Base-by-base conservation (phyloP, 345 rosid genomes). In the Litchi chinensis region DNA sequence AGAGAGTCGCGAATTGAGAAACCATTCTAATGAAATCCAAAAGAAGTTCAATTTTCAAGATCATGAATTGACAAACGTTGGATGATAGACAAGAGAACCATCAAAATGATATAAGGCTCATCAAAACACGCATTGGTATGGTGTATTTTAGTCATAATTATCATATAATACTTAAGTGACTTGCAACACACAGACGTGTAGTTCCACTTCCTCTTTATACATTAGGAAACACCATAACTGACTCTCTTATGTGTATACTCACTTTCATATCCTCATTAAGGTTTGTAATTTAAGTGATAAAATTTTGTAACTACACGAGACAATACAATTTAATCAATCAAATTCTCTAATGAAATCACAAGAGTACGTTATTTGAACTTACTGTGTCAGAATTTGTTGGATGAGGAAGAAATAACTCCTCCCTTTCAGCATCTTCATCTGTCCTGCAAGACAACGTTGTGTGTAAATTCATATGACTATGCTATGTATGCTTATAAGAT, bases 401-500 rank as follows among this genome's bases (percentile, higher is more conserved):
- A 65, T 78, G 85, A 32, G 82, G 68, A 64, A 81, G 86, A 84
- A 90, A 87, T 57, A 90, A 59, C 44, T 85, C 81, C 71, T 88
- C 90, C 19, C 85, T 86, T 64, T 84, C 83, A 11, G 91, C 89
- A 73, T 86, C 90, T 68, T 83, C 80, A 71, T 90, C 89, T 74
- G 82, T 82, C 85, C 93, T 90, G 88, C 75, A 81, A 64, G 60
- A 68, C 41, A 68, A 80, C 75, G 44, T 57, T 75, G 15, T 15
- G 60, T n/a, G 59, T 50, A 52, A 65, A 75, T 22, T 50, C 73
- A 78, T 21, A 56, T 7, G 26, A 75, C 50, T 26, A 73, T 21
- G 21, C 13, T 60, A 32, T 65, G 40, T 15, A 41, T 74, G 39
- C 67, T 60, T 12, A 22, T 39, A 22, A 68, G 73, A 10, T 50